These are phyloP conservation scores for Smallanthus sonchifolius DNA, from an alignment of 129 eudicot species.

Conservation along the genomic window DNA sequence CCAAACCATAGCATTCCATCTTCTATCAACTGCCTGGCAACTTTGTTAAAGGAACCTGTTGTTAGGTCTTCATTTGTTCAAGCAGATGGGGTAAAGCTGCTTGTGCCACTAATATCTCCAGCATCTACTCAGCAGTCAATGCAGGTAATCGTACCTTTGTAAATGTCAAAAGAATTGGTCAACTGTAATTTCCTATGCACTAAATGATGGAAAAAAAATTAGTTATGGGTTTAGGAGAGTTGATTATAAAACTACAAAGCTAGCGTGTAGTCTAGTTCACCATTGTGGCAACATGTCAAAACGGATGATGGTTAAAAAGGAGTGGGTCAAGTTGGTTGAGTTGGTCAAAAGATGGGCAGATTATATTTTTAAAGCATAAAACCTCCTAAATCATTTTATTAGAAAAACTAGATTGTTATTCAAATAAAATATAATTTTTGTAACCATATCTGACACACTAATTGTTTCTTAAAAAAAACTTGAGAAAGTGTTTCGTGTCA, in stretches of 20 bases:
- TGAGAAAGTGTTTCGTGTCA: neutral
- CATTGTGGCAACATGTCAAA: neutral
- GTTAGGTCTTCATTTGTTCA: constrained; percentile 89
- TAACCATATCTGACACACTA: neutral
- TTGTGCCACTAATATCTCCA: constrained; percentile 83
- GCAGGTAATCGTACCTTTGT: constrained; percentile 46
- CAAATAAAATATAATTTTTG: neutral
- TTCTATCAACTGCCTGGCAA: constrained; percentile 68
- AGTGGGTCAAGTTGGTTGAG: neutral
- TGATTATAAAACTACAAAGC: neutral
- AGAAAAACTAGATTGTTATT: neutral
- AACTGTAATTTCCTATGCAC: neutral
- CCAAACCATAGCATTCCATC: constrained; percentile 70
- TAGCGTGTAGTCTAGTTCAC: neutral
- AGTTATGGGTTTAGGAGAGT: neutral
- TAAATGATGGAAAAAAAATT: neutral
- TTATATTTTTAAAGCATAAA: neutral
- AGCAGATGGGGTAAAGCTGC: constrained; percentile 90
- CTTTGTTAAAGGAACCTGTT: constrained; percentile 73
- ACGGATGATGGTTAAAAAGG: neutral
- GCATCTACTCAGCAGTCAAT: constrained; percentile 97
- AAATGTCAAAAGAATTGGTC: neutral
- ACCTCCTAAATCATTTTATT: neutral
- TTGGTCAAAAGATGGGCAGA: neutral
- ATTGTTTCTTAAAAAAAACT: neutral